Percentiles rank a stretch among this genome's conserved stretches.
phyloP scores from a whole-genome alignment of 2,329 filamentous ascomycete species.

The Aspergillus fructus region DNA sequence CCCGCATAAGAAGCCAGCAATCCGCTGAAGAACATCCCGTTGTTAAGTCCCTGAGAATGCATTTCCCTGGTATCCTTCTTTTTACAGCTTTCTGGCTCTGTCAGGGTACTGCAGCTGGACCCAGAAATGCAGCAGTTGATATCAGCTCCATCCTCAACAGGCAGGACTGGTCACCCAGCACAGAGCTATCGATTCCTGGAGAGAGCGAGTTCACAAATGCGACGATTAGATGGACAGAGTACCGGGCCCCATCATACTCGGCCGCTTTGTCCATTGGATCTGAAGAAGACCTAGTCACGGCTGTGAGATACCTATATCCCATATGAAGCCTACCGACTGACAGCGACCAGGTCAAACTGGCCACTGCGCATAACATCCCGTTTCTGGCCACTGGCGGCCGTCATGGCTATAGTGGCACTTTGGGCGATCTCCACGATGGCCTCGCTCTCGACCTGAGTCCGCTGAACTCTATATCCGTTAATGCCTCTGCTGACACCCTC shows the following conservation, averaged over 20 bases:
- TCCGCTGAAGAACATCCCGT: too few species aligned
- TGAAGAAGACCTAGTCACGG: background rate
- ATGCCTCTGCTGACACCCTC: background rate
- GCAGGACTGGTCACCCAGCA: background rate
- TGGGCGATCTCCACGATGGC: background rate
- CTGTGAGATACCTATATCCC: background rate
- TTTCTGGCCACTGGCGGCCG: background rate
- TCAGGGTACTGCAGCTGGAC: background rate
- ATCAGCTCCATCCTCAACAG: background rate
- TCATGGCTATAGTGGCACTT: slow-evolving; percentile 1
- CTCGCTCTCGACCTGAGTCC: background rate
- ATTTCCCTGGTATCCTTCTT: background rate
- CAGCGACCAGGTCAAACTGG: background rate
- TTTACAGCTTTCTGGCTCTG: background rate
- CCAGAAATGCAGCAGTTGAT: background rate
- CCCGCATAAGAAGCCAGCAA: too few species aligned
- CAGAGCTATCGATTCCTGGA: background rate
- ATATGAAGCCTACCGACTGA: background rate
- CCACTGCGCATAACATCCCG: background rate
- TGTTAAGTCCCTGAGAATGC: background rate
- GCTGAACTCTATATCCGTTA: background rate
- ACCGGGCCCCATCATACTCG: background rate
- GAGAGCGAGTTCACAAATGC: background rate
- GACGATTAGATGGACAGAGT: background rate
- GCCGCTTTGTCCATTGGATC: background rate